Base-by-base conservation (phyloP, 495 filamentous ascomycete genomes). In the Parathielavia appendiculata region DNA sequence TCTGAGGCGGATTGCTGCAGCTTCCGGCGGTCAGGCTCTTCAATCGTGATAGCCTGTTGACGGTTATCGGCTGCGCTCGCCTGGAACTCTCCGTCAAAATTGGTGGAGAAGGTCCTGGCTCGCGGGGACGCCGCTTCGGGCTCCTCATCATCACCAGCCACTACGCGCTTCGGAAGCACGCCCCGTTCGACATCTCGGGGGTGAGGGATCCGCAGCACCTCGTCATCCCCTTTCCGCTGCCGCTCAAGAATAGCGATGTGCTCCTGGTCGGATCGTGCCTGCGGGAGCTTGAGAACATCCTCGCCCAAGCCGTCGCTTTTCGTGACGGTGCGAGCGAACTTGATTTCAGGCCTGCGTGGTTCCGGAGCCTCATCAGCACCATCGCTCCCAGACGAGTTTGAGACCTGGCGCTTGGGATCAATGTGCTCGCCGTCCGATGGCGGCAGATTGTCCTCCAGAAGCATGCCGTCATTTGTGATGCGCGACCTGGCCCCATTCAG, bases 201-300 rank as follows among this genome's bases (percentile, higher is more conserved):
- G 44, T 90, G 89, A 0, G 92, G 92, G 57, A 97, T 96, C 20
- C 89, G 85, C 30, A 96, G 70, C 1, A 88, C 83, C 14, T 81
- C 81, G 63, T 86, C 85, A 56, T 86, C 86, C 5, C 77, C 75
- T 51, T 87, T 86, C n/a, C 89, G 81, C 66, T 95, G 91, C 19
- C 89, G 86, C 69, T 95, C 85, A 17, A 95, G 69, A 65, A 97
- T 90, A 4, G 87, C 88, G 60, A 96, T 92, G 65, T 92, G 87
- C 57, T 91, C 85, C 56, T 91, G 88, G 17, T 85, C 81, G 45
- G 74, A 79, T 51, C 82, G 80, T 4, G 75, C 70, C 0, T 81
- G 79, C 3, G 89, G 77, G 10, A 76, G 60, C 20, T 71, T 73
- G n/a, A 70, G 38, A 6, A 61, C 38, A 5, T 75, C 69, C 7